Base-by-base conservation (phyloP, 1,139 yeast genomes). In the Saccharomyces hybrid region DNA sequence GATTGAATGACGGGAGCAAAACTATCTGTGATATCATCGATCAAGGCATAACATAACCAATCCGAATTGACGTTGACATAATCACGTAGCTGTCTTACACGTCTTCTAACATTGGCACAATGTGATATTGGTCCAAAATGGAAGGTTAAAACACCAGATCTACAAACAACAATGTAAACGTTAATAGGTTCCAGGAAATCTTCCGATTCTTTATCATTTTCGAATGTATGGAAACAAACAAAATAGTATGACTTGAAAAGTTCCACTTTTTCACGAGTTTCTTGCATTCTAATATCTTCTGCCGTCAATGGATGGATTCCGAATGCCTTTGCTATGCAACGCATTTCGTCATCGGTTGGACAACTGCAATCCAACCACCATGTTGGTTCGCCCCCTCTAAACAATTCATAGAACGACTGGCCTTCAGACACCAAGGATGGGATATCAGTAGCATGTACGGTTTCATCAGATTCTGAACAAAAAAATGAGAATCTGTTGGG, bases 1-100 rank as follows among this genome's bases (percentile, higher is more conserved):
- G 85, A 85, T 53, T 86, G 88, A 58, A 90, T 88, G 5, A 88
- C 86, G 1, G 97, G 97, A 14, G 95, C 96, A 71, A 89, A 90
- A 49, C 90, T 85, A 79, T 90, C 97, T 9, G 96, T 88, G 61
- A 90, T 90, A 68, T 90, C 96, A 78, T 90, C 97, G 60, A 90
- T 87, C 58, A 90, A 72, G 8, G 97, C 97, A 71, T 90, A 90
- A 71, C 96, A 90, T 51, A 90, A 73, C 97, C 97, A 90, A 71
- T 90, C 97, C 1, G 96, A 85, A 58, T 88, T 82, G 11, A 90
- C 95, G 59, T 83, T 84, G 46, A 90, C 91, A 66, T 89, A 89
- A 64, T 88, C 96, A 55, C 95, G 78, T 61, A 90, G 76, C 70
- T 90, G 96, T 63, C 97, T 81, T 50, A 90, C 95, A 73, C 97